Evolutionary conservation across 2,329 filamentous ascomycete species (phyloP), one percentile per base, ranked within the genome.

Genomic region (Ascochyta lentis): DNA sequence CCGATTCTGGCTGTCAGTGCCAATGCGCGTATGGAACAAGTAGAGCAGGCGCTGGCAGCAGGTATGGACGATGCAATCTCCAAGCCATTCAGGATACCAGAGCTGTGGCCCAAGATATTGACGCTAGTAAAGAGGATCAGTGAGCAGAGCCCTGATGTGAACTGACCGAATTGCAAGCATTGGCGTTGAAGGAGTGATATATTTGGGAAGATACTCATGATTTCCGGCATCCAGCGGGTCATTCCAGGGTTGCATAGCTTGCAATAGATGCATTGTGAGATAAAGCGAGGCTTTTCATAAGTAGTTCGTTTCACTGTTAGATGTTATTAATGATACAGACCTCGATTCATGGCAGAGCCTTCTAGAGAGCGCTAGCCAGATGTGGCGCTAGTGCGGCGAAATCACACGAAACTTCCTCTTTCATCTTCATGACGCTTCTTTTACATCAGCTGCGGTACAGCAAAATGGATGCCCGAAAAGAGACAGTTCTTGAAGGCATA

Each of bases 1-100:
- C 69, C 70, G 3, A 68, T 74, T 10, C 54, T 75, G 4, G 72
- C 71, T 10, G 70, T 75, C 3, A 76, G 70, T 38, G 71, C 72
- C 1, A 75, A 76, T 58, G 73, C 71, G 6, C 60, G 73, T 23
- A 66, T 62, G 46, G 70, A 74, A 49, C 73, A 75, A 54, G 57
- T 75, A 3, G 53, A 66, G 9, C 56, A 66, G 24, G 70, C 71
- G 12, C 48, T 74, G 10, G 61, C 60, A 0, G 67, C 69, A 2
- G 72, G 70, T 1, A 73, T 75, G 70, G 71, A 72, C 9, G 66
- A 68, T 48, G 63, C 64, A 4, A 71, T 71, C 13, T 59, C 66
- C 1, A 70, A 68, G 39, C 65, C 66, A 1, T 69, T 69, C 23
- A 49, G 66, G 1, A 64, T 67, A 49, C 66, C 65, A 13, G 65